Base-by-base conservation (phyloP, 192 early-diverging fungal species). In the Allomyces javanicus region DNA sequence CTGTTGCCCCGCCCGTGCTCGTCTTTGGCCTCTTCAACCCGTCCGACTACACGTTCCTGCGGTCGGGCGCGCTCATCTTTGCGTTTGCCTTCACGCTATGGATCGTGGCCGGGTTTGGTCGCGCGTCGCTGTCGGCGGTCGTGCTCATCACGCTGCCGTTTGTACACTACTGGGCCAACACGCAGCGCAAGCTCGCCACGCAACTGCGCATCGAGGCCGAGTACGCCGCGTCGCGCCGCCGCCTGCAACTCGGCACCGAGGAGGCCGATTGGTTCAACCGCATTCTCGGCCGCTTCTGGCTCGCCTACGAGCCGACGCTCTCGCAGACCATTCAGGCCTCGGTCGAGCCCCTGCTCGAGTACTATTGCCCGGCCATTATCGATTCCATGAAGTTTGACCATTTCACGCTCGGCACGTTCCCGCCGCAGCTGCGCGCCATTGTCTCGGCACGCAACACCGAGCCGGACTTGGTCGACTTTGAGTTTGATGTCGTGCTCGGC, bases 191-290 rank as follows among this genome's bases (percentile, higher is more conserved):
- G 44, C 24, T 65, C 12, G 58, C 27, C 65, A 65, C 11, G 10
- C 10, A 55, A 25, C 22, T 19, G 25, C 33, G n/a, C n/a, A n/a
- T 64, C 44, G 23, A 24, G 24, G 44, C 26, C 55, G 23, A 50
- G 55, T 65, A 65, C 24, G 24, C 23, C 23, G 44, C 22, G 11
- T 12, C 17, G 14, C 24, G 58, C 50, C 23, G 24, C 25, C 61
- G 61, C 65, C 17, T n/a, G 50, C 50, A 58, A 12, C 50, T 58
- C 50, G 50, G 50, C 17, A 58, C 66, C 9, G 87, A 89, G 66
- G 73, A 86, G 55, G 89, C 86, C 17, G 91, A 91, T 62, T 96
- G 93, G 93, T 77, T 96, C 61, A 96, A 96, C 72, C 81, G 84
- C 76, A 91, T 92, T 75, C 72, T 90, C 65, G 77, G 79, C 25